Base-by-base conservation (phyloP, 371 early-diverging fungal species). In the Lichtheimia ramosa region DNA sequence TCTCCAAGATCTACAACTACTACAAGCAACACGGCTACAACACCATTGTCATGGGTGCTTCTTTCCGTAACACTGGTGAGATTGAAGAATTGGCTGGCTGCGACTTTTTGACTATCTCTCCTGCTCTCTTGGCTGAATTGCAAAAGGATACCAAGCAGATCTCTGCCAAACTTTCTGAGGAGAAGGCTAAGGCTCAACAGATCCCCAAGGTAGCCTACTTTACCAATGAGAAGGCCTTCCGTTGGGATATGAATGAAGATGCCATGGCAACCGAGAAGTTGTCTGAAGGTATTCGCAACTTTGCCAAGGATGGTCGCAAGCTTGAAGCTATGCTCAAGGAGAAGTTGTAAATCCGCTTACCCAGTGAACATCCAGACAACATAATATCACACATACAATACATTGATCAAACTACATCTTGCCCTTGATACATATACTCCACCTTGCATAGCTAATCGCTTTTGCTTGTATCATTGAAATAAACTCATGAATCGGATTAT, bases 1-100 rank as follows among this genome's bases (percentile, higher is more conserved):
- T 98, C 53, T 71, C 84, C 76, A 72, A 83, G 73, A 98, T 98
- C 81, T 98, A 96, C 89, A 92, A 95, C 88, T 98, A 98, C 88
- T 98, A 97, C 91, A 97, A 98, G 87, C 88, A 91, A 75, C 85
- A 89, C 79, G 92, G 88, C 59, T 95, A 97, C 89, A 91, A 93
- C 59, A 98, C 99, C 75, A 96, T 98, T 66, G 97, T 98, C 61
- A 98, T 98, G 99, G 99, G 98, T 57, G 99, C 99, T 50, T 95
- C 96, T 40, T 98, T 98, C 95, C 92, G 99, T 69, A 95, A 94
- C 84, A 85, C 86, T 43, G 96, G 92, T 61, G 97, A 98, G 76
- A 98, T 98, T 69, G 88, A 92, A 70, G 90, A 96, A 79, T 84
- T 98, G 57, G 92, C 96, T 60, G 99, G 99, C 50, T 94, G 95